A percentile compares a stretch with the other conserved stretches of the same genome.
Evolutionary conservation across 495 filamentous ascomycete species (phyloP).

Genomic region (Cercophora scortea): DNA sequence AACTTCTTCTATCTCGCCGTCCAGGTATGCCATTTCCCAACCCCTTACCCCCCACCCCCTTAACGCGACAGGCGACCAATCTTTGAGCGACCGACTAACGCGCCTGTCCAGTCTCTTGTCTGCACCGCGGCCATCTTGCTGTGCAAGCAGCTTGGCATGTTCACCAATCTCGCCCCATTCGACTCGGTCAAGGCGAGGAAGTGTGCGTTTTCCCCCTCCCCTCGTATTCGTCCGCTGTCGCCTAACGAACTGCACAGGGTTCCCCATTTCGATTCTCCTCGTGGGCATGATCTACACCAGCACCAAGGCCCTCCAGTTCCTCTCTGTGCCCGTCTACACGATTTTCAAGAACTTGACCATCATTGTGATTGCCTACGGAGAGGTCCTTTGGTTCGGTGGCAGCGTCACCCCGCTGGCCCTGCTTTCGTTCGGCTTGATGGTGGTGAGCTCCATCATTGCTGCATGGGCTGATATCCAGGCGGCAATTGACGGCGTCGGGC

Average conservation of each 20-base stretch:
- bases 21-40: slow-evolving; percentile 55
- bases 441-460: slow-evolving; percentile 86
- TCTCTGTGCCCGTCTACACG: slow-evolving; percentile 97
- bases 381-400: slow-evolving; percentile 98
- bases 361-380: slow-evolving; percentile 96
- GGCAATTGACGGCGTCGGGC: slow-evolving; percentile 57
- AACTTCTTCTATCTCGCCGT: slow-evolving; percentile 92
- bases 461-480: slow-evolving; percentile 97
- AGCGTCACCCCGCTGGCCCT: slow-evolving; percentile 81
- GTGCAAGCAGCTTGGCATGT: slow-evolving; percentile 75
- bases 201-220: slow-evolving; percentile 48
- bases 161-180: slow-evolving; percentile 81
- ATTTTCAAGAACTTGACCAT: slow-evolving; percentile 99
- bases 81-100: neutral
- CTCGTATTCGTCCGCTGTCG: neutral
- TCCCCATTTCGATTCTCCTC: slow-evolving; percentile 91
- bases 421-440: slow-evolving; percentile 97
- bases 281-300: slow-evolving; percentile 99
- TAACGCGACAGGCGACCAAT: neutral
- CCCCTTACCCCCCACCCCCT: neutral
- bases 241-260: slow-evolving; percentile 55
- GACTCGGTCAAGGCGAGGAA: slow-evolving; percentile 83
- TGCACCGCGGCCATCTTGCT: slow-evolving; percentile 82
- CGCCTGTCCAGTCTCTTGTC: slow-evolving; percentile 62
- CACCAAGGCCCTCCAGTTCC: slow-evolving; percentile 91